Base-by-base conservation (phyloP, 1,139 yeast genomes). In the Trichomonascaceae sp. region DNA sequence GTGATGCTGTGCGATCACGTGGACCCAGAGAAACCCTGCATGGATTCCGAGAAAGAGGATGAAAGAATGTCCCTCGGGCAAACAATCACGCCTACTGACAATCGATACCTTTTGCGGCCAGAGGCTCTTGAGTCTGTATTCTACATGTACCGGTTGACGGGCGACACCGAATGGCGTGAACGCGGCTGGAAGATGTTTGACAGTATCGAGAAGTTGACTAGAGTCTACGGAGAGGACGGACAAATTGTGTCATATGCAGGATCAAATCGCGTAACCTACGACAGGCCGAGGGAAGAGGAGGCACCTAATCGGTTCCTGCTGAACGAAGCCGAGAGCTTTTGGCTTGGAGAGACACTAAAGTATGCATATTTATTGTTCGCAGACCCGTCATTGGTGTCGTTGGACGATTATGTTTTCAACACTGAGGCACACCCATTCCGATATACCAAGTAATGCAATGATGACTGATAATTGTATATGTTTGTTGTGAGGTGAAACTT, bases 291-390 rank as follows among this genome's bases (percentile, higher is more conserved):
- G 15, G 17, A 26, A n/a, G n/a, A n/a, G 22, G 30, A 37, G 18
- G 26, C n/a, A n/a, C n/a, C n/a, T n/a, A 27, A 20, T 11, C 6
- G 11, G 23, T 50, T 44, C 30, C 54, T 60, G 29, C 17, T 14
- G 17, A 74, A 74, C 46, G 63, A 65, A 37, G 57, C 71, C 34
- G 84, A 76, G 44, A 71, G 80, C 26, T 78, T 75, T 60, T 80
- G 89, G 89, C 69, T 74, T 57, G 81, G 82, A 0, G 87, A 78
- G 51, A 79, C 92, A 1, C 62, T 80, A 51, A 79, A 80, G 54
- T 79, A 78, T 53, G 74, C 74, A 43, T 79, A 76, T 53, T 60
- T 80, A 40, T 60, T 80, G 46, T 78, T 77, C 52, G 75, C 74
- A 38, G 84, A 78, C 35, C 62, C 66, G 3, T 60, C 67, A 37